A percentile compares a stretch with the other conserved stretches of the same genome.
phyloP scores from a whole-genome alignment of 2,329 filamentous ascomycete genomes.

The Lecanicillium sp. region DNA sequence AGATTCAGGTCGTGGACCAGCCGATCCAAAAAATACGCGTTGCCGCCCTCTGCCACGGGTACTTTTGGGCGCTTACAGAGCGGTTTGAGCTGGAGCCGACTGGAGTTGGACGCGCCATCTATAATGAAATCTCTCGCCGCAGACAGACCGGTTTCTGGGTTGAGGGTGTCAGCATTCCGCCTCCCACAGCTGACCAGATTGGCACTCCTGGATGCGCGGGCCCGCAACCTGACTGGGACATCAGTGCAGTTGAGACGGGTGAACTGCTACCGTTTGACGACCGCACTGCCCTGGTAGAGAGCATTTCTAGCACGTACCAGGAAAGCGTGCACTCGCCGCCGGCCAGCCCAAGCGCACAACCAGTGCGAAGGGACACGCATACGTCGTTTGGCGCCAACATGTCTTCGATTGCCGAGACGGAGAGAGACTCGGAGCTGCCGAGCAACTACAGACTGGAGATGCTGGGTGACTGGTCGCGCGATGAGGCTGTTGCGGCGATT shows the following conservation, averaged over 20 bases:
- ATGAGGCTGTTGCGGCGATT: slow-evolving; percentile 59
- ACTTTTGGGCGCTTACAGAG: slow-evolving; percentile 73
- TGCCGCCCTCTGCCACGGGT: slow-evolving; percentile 79
- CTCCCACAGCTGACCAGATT: slow-evolving; percentile 54
- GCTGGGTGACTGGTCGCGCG: slow-evolving; percentile 71
- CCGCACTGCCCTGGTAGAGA: slow-evolving; percentile 61
- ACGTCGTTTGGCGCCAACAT: slow-evolving; percentile 50
- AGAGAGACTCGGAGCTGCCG: slow-evolving; percentile 51
- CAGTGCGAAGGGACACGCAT: slow-evolving; percentile 51
- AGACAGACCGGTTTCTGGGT: slow-evolving; percentile 73
- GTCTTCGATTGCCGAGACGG: slow-evolving; percentile 27
- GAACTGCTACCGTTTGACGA: slow-evolving; percentile 69
- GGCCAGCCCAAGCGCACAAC: slow-evolving; percentile 61
- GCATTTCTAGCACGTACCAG: slow-evolving; percentile 64
- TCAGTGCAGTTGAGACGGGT: slow-evolving; percentile 50
- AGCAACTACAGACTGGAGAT: slow-evolving; percentile 64
- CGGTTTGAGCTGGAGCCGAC: slow-evolving; percentile 69
- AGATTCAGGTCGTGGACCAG: slow-evolving; percentile 59
- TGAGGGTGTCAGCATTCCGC: slow-evolving; percentile 62
- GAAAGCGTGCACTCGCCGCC: slow-evolving; percentile 54
- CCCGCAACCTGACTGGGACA: slow-evolving; percentile 36
- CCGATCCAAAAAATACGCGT: slow-evolving; percentile 68
- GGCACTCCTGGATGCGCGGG: slow-evolving; percentile 39
- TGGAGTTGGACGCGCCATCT: slow-evolving; percentile 59
- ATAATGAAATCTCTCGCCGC: slow-evolving; percentile 67